Evolutionary conservation across 169 alveolate species (phyloP), one percentile per base, ranked within the genome.

Genomic region (Plasmodium gallinaceum): DNA sequence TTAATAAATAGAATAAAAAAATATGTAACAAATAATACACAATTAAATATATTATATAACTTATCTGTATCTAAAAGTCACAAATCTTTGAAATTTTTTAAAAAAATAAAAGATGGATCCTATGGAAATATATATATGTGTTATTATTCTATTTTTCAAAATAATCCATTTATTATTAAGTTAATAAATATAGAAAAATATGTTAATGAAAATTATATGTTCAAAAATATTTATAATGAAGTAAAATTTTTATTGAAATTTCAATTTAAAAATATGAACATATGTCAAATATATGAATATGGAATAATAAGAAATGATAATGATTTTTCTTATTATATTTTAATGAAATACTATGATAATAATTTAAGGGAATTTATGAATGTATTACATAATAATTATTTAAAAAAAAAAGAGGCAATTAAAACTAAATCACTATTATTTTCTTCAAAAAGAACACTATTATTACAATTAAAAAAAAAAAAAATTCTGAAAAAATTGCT

Each of bases 191-290:
- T 83, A 57, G 16, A 51, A 20, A 69, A 83, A 16, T 46, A 83
- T 32, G 39, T 69, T 16, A 83, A 83, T 9, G 85, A 68, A 60
- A 83, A 83, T 83, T 83, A 83, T 48, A 24, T 71, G 32, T 83
- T 83, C 68, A 66, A 58, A 83, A 66, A 83, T 16, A 68, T 83
- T 5, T 83, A 43, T 71, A 71, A 83, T 83, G 91, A 83, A 83
- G 42, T 83, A 68, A 83, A 69, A 43, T 66, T 65, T 48, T 72
- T 83, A n/a, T 46, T 69, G n/a, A 68, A 24, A 22, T 68, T 68
- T 57, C 74, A 68, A 83, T 60, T 54, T 48, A 26, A 18, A 32
- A 69, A 69, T 68, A 71, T 24, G 0, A 69, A 57, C 9, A 58
- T 68, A 68, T 68, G 83, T 39, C 80, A 83, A 69, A 68, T 83